Conservation (phyloP, 2,329 filamentous ascomycete genomes). For the Xylaria sp. region DNA sequence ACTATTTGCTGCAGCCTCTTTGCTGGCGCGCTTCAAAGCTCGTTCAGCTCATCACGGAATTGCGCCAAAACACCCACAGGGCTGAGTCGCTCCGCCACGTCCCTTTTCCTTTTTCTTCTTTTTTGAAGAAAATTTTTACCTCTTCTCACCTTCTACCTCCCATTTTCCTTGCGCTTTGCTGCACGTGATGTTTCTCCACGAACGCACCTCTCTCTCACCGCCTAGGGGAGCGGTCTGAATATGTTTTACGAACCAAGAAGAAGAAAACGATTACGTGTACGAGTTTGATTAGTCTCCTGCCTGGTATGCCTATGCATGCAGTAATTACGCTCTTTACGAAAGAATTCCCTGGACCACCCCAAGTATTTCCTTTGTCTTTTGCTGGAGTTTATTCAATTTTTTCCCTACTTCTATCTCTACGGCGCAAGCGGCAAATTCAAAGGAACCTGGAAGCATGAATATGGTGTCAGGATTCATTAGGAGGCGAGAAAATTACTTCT, state of each 20-base stretch:
- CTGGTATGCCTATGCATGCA: background rate
- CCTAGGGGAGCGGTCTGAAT: background rate
- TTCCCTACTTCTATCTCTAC: background rate
- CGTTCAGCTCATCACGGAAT: background rate
- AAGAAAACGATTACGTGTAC: constrained; percentile 2
- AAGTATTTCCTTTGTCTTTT: background rate
- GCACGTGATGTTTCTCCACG: constrained; percentile 23
- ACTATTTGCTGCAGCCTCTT: background rate
- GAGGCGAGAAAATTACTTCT: background rate
- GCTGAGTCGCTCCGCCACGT: background rate
- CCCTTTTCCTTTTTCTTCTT: background rate
- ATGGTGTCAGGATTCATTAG: background rate
- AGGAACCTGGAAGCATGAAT: background rate
- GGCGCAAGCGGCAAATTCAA: background rate
- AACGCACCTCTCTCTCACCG: background rate
- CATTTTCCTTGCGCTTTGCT: background rate
- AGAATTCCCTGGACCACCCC: background rate
- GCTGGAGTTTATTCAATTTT: background rate
- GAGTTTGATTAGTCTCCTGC: background rate
- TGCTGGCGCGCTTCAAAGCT: background rate
- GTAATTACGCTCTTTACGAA: background rate
- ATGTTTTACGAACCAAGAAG: constrained; percentile 1
- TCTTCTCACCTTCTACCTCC: background rate
- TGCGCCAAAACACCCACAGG: background rate
- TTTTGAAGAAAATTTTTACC: background rate